These are phyloP conservation scores for Ensete glaucum DNA, from an alignment of 176 grass and related monocot genomes.

Conservation along the genomic window DNA sequence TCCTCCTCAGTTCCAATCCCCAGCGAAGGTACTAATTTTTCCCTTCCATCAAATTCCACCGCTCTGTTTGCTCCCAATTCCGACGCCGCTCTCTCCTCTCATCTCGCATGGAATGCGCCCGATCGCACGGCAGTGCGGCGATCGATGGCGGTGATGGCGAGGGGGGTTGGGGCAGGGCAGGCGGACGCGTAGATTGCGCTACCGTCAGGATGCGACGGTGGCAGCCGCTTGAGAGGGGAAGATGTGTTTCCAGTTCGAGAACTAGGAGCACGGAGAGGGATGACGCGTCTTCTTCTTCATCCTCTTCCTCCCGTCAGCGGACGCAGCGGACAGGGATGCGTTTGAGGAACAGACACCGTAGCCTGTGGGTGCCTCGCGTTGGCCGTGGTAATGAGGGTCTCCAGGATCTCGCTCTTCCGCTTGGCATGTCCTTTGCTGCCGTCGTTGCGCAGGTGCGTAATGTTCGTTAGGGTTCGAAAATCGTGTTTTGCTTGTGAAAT, in stretches of 20 bases:
- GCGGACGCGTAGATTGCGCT: neutral
- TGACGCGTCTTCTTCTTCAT: neutral
- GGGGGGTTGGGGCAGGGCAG: neutral
- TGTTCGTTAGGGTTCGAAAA: neutral
- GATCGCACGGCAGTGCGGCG: neutral
- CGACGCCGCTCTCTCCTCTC: neutral
- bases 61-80: too few species aligned
- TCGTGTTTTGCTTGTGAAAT: neutral
- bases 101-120: too few species aligned
- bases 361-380: neutral
- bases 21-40: too few species aligned
- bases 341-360: slow-evolving; percentile 15
- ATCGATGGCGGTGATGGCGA: neutral
- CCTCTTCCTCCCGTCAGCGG: neutral
- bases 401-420: slow-evolving; percentile 62
- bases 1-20: too few species aligned
- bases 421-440: slow-evolving; percentile 86
- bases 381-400: neutral
- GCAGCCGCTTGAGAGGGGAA: neutral
- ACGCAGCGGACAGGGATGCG: slow-evolving; percentile 17
- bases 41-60: too few species aligned
- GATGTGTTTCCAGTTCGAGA: neutral
- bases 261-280: neutral
- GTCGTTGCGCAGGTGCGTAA: slow-evolving; percentile 55
- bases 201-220: neutral